Base-by-base conservation (phyloP, 148 eudicot species). In the Rhododendron kiyosumense region DNA sequence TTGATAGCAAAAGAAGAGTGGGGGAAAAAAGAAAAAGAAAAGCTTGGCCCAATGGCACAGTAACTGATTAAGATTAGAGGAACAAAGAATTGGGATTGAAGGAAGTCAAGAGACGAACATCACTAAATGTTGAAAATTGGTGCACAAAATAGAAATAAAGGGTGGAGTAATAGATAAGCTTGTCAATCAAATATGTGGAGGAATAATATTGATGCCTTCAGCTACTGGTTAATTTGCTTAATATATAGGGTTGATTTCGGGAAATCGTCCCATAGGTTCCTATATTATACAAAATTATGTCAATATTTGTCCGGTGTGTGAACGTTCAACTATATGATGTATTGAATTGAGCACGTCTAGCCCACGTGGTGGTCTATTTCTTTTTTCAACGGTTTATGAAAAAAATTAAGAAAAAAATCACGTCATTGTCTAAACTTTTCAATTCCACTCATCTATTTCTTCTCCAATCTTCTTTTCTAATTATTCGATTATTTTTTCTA, bases 21-120 rank as follows among this genome's bases (percentile, higher is more conserved):
- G 20, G 24, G 18, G 3, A 30, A 34, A 41, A 45, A 43, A 0
- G 0, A 59, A 57, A 20, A 18, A 59, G 7, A 54, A 7, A 54
- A 1, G 24, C 4, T 13, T 78, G 57, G 49, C 34, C 54, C 54
- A 41, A 77, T 77, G 80, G 7, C 81, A 78, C 30, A 11, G 34
- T 7, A 41, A 76, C 22, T 24, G 41, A 48, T 12, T 45, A 26
- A n/a, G 11, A 17, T 30, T 15, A 28, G 63, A 80, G 24, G 12
- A 51, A 46, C 41, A 7, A 71, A 18, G 28, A 80, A 51, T 28
- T 28, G 82, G 36, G 82, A 51, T 26, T 26, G 57, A 48, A 24
- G 82, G 52, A 75, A 75, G 79, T 75, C 52, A 45, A 78, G 81
- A 78, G 46, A 45, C 7, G 52, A 78, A 78, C 81, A 36, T 79